Percentiles rank a stretch among this genome's conserved stretches.
Conservation (phyloP, 1,284 basidiomycete species). For the Ganoderma multipileum region DNA sequence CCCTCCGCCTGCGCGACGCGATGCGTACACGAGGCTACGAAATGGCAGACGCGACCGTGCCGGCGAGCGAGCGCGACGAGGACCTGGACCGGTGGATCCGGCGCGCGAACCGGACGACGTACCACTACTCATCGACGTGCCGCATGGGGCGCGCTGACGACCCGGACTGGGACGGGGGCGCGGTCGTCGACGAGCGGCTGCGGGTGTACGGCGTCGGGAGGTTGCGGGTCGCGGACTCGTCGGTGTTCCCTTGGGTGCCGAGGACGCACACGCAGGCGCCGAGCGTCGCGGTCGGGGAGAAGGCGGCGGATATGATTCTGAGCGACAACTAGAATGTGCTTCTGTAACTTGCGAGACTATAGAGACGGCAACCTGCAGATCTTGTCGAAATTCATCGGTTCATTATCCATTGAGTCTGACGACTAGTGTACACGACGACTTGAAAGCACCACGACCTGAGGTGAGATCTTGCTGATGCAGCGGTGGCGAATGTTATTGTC, state of each 20-base stretch:
- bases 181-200: constrained; percentile 56
- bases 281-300: constrained; percentile 45
- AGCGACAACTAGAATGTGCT: not conserved
- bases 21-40: constrained; percentile 41
- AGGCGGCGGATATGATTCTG: constrained; percentile 38
- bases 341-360: not conserved
- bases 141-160: constrained; percentile 43
- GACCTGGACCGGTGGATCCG: constrained; percentile 43
- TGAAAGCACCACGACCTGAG: no score
- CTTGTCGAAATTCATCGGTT: not conserved
- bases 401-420: no score
- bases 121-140: constrained; percentile 47
- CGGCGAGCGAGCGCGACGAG: constrained; percentile 35
- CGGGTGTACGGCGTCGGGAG: constrained; percentile 53
- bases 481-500: no score
- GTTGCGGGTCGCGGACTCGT: constrained; percentile 50
- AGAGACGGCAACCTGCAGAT: no score
- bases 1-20: constrained; percentile 45
- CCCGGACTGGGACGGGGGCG: constrained; percentile 41
- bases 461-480: no score
- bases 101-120: constrained; percentile 39
- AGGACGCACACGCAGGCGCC: constrained; percentile 47
- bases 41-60: constrained; percentile 41
- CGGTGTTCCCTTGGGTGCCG: constrained; percentile 46
- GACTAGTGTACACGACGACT: no score